Percentiles rank a stretch among this genome's conserved stretches.
Conservation (phyloP, 1,284 basidiomycete genomes). For the Pseudozyma hubeiensis region DNA sequence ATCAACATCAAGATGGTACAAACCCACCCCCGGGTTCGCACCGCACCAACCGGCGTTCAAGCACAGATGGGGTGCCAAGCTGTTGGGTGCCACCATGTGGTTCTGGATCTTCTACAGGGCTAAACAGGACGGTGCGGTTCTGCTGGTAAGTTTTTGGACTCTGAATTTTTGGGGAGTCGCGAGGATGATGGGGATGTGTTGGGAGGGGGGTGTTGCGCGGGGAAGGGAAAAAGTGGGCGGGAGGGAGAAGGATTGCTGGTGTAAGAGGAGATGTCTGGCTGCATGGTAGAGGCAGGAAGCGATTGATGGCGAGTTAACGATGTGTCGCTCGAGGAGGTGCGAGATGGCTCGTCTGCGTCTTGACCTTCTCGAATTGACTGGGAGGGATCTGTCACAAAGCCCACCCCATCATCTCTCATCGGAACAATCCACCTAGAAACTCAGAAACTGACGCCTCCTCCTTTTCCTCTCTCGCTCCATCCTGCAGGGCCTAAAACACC, state of each 20-base stretch:
- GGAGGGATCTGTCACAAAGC: too few species aligned
- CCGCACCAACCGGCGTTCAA: slow-evolving; percentile 64
- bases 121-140: slow-evolving; percentile 66
- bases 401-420: too few species aligned
- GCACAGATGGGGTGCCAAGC: slow-evolving; percentile 61
- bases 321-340: too few species aligned
- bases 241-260: too few species aligned
- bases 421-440: too few species aligned
- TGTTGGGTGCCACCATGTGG: slow-evolving; percentile 67
- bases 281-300: too few species aligned
- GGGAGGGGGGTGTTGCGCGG: not conserved
- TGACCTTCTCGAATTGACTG: too few species aligned
- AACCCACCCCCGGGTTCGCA: slow-evolving; percentile 60
- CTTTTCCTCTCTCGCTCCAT: not conserved
- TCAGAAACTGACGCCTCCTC: not conserved
- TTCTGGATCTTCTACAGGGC: slow-evolving; percentile 68
- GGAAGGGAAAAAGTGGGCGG: too few species aligned
- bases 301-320: too few species aligned
- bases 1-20: slow-evolving; percentile 55
- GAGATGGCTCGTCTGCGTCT: too few species aligned
- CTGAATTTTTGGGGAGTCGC: not conserved
- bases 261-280: too few species aligned
- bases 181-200: too few species aligned
- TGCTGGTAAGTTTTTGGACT: slow-evolving; percentile 57
- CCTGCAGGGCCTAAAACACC: slow-evolving; percentile 61